These are phyloP conservation scores for Liriodendron chinense DNA, from an alignment of 164 flowering plant genomes.

Conservation along the genomic window DNA sequence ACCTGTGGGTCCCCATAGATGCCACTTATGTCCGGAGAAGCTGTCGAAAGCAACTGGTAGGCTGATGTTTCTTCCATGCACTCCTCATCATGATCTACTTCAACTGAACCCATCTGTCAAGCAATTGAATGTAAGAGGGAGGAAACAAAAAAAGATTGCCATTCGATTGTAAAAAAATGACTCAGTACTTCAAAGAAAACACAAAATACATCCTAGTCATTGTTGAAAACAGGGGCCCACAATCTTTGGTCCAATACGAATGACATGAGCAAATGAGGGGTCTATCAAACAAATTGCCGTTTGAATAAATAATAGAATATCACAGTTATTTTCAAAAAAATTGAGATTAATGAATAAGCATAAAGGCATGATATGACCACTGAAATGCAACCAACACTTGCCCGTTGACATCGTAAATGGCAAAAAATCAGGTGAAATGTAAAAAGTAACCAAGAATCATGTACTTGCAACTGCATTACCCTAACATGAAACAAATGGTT, in stretches of 20 bases:
- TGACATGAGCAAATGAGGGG: background rate
- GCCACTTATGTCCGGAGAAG: slow-evolving; percentile 25
- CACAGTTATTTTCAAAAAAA: background rate
- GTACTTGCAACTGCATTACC: background rate
- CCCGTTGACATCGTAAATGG: background rate
- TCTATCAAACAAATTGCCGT: background rate
- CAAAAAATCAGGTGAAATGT: too few relatives aligned
- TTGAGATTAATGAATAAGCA: background rate
- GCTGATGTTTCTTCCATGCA: slow-evolving; percentile 24
- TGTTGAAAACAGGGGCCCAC: background rate
- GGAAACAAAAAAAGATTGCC: background rate
- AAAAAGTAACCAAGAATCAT: too few relatives aligned
- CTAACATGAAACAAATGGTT: too few relatives aligned
- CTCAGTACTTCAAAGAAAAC: background rate
- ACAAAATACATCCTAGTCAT: background rate
- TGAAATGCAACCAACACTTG: background rate
- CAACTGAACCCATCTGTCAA: slow-evolving; percentile 42
- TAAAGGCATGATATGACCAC: background rate
- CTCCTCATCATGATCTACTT: slow-evolving; percentile 20
- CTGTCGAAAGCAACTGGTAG: slow-evolving; percentile 28
- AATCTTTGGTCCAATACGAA: background rate
- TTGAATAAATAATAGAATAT: too few relatives aligned
- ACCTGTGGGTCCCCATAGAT: slow-evolving; percentile 46
- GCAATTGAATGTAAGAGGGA: background rate
- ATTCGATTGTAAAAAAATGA: background rate